Evolutionary conservation across 495 filamentous ascomycete species (phyloP).

Genomic region (Aspergillus sparsus): DNA sequence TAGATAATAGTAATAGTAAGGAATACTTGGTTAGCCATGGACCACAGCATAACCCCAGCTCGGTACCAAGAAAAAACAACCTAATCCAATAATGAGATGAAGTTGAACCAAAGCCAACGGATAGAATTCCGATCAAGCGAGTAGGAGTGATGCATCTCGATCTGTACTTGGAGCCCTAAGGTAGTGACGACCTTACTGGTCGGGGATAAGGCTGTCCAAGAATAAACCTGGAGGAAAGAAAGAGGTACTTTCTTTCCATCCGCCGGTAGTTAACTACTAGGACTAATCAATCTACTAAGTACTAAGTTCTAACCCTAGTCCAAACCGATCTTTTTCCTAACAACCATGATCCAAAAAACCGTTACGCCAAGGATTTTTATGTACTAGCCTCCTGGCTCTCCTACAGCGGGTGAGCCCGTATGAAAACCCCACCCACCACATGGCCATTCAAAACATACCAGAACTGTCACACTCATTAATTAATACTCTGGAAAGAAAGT

Average conservation of each 20-base stretch:
- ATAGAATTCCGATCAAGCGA: no score
- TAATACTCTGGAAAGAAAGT: neutral
- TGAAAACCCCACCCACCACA: slow-evolving; percentile 35
- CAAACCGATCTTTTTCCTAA: slow-evolving; percentile 24
- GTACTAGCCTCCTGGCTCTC: slow-evolving; percentile 24
- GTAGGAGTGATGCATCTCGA: no score
- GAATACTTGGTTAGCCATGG: no score
- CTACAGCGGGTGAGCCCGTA: slow-evolving; percentile 43
- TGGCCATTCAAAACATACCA: slow-evolving; percentile 25
- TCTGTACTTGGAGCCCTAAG: no score
- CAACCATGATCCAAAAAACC: slow-evolving; percentile 30
- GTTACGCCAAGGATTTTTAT: slow-evolving; percentile 39
- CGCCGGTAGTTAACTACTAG: neutral
- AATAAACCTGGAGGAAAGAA: neutral
- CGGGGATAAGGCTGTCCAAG: neutral
- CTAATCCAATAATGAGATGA: no score
- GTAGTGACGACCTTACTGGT: no score
- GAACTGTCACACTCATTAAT: slow-evolving; percentile 1
- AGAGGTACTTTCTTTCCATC: neutral
- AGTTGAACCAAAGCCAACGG: no score
- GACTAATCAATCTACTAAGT: neutral
- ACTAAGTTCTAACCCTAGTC: slow-evolving; percentile 16
- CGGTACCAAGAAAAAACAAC: no score
- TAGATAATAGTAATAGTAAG: no score
- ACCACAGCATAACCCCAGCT: no score